These are phyloP conservation scores for Wolfiporia cocos DNA, from an alignment of 1,284 basidiomycete genomes.

Conservation along the genomic window DNA sequence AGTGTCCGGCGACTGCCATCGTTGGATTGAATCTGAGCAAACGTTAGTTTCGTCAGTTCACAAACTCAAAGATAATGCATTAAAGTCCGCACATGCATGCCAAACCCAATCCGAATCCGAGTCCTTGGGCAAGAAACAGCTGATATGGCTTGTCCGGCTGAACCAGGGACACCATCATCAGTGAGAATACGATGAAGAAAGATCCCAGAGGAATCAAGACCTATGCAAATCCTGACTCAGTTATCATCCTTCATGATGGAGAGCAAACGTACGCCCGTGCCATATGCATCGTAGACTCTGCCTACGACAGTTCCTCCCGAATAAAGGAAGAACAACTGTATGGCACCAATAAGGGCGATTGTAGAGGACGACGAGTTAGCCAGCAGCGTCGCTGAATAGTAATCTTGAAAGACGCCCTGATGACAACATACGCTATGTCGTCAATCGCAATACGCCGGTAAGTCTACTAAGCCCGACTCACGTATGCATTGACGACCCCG, in stretches of 20 bases:
- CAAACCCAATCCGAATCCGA: slow-evolving; percentile 28
- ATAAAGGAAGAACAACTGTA: slow-evolving; percentile 36
- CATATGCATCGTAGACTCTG: slow-evolving; percentile 33
- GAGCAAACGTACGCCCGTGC: slow-evolving; percentile 10
- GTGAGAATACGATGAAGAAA: slow-evolving; percentile 24
- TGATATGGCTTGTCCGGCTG: slow-evolving; percentile 28
- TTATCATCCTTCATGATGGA: neutral
- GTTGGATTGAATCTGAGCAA: slow-evolving; percentile 38
- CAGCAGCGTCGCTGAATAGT: slow-evolving; percentile 32
- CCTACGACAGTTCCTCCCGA: slow-evolving; percentile 26
- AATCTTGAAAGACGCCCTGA: slow-evolving; percentile 35
- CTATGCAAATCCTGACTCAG: slow-evolving; percentile 7
- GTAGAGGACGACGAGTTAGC: slow-evolving; percentile 27
- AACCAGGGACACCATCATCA: slow-evolving; percentile 31
- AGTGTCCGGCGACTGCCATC: slow-evolving; percentile 40
- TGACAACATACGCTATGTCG: neutral
- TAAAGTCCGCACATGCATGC: slow-evolving; percentile 24
- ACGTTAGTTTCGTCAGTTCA: too few relatives aligned
- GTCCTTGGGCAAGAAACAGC: slow-evolving; percentile 30
- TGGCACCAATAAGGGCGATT: slow-evolving; percentile 38
- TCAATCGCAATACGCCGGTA: neutral
- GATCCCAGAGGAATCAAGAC: slow-evolving; percentile 27
- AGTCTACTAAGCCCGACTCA: slow-evolving; percentile 10
- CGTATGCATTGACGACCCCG: slow-evolving; percentile 29
- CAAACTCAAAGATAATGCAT: too few relatives aligned